phyloP scores from a whole-genome alignment of 805 yeast species.

The Candida namnaoensis region DNA sequence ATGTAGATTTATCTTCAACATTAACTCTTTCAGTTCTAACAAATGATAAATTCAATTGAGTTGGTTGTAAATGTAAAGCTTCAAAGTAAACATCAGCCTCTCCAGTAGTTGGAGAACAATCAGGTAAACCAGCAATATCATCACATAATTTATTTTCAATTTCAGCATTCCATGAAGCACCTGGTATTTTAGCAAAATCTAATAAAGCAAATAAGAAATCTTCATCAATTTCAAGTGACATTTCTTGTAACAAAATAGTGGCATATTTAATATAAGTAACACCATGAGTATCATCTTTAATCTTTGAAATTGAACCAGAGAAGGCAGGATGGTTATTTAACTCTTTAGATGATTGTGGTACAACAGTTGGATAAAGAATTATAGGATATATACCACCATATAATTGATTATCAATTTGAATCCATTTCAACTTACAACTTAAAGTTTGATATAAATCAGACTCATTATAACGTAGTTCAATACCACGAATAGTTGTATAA shows the following conservation, averaged over 20 bases:
- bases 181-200: constrained; percentile 75
- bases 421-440: constrained; percentile 82
- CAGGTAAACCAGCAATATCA: constrained; percentile 57
- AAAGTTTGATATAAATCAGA: constrained; percentile 78
- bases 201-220: constrained; percentile 78
- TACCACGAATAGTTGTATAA: constrained; percentile 73
- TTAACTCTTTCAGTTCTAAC: constrained; percentile 77
- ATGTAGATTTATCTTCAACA: constrained; percentile 51
- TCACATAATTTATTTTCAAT: constrained; percentile 51
- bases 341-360: constrained; percentile 78
- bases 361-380: constrained; percentile 78
- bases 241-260: constrained; percentile 79
- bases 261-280: constrained; percentile 87
- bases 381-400: constrained; percentile 87
- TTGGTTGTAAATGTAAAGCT: constrained; percentile 85
- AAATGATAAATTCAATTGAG: constrained; percentile 81
- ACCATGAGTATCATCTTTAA: constrained; percentile 87
- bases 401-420: constrained; percentile 88
- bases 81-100: constrained; percentile 85
- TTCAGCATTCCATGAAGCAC: constrained; percentile 60
- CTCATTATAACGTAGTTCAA: constrained; percentile 74
- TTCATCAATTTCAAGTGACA: constrained; percentile 90
- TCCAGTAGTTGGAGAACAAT: constrained; percentile 46
- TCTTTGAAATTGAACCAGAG: constrained; percentile 74
- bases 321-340: constrained; percentile 86